These are phyloP conservation scores for Nicotiana rustica DNA, from an alignment of 305 asterid genomes.

Conservation along the genomic window DNA sequence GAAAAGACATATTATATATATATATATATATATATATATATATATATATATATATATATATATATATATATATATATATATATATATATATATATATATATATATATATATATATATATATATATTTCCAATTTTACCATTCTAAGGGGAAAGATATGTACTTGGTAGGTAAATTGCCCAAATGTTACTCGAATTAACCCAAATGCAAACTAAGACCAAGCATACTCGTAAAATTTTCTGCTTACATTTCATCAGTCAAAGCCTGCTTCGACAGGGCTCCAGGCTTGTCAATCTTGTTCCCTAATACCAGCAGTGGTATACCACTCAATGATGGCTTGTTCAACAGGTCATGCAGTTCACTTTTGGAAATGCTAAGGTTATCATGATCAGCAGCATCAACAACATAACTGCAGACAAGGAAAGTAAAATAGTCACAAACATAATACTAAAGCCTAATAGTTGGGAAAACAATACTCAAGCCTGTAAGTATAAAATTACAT, in stretches of 20 bases:
- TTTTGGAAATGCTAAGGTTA: conserved; percentile 70
- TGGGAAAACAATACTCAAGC: neutral
- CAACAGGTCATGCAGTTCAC: conserved; percentile 89
- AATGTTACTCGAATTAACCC: neutral
- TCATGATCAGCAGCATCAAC: conserved; percentile 98
- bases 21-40: too few relatives aligned
- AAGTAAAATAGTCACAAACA: neutral
- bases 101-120: too few relatives aligned
- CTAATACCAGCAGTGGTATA: conserved; percentile 88
- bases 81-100: too few relatives aligned
- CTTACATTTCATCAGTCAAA: conserved; percentile 91
- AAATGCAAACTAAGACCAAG: neutral
- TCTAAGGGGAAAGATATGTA: neutral
- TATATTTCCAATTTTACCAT: neutral
- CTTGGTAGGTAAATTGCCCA: neutral
- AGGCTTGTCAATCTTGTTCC: conserved; percentile 93
- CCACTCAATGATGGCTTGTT: conserved; percentile 87
- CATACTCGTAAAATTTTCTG: neutral
- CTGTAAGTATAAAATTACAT: neutral
- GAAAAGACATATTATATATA: too few relatives aligned
- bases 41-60: too few relatives aligned
- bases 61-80: too few relatives aligned
- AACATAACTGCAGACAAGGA: conserved; percentile 66
- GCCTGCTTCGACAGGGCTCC: conserved; percentile 81
- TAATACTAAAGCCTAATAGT: neutral